Evolutionary conservation across 1,284 basidiomycete genomes (phyloP).

Genomic region (Cryptococcus jaspeensis): DNA sequence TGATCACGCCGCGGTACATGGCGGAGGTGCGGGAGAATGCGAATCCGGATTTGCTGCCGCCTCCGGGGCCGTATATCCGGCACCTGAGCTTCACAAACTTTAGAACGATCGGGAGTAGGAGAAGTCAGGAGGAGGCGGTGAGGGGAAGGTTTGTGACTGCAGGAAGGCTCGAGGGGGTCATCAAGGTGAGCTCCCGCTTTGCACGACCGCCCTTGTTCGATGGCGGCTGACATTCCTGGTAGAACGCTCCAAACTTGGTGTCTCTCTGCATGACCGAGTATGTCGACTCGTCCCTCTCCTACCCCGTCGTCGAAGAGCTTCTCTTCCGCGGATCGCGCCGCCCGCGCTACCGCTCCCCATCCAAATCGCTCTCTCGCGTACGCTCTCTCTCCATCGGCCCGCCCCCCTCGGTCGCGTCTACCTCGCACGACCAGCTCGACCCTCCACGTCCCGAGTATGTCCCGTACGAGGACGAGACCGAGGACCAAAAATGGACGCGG

Average conservation of each 20-base stretch:
- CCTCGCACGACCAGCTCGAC: constrained; percentile 29
- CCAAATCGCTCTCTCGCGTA: constrained; percentile 26
- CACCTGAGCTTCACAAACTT: constrained; percentile 43
- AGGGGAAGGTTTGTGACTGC: constrained; percentile 90
- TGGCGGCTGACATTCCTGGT: constrained; percentile 9
- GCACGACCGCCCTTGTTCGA: not conserved
- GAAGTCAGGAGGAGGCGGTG: constrained; percentile 85
- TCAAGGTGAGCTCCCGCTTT: constrained; percentile 63
- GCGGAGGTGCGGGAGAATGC: constrained; percentile 18
- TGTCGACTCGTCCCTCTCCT: constrained; percentile 85
- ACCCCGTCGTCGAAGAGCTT: constrained; percentile 77
- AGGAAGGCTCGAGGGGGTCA: constrained; percentile 72
- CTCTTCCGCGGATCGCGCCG: constrained; percentile 68
- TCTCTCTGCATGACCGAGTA: constrained; percentile 92
- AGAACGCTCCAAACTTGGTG: constrained; percentile 81
- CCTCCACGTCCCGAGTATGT: constrained; percentile 43
- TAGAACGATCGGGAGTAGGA: constrained; percentile 75
- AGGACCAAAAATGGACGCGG: constrained; percentile 65
- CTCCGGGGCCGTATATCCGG: constrained; percentile 46
- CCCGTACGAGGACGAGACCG: constrained; percentile 53
- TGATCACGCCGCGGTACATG: constrained; percentile 3
- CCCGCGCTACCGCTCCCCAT: constrained; percentile 25
- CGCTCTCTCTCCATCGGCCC: constrained; percentile 34
- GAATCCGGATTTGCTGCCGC: constrained; percentile 44
- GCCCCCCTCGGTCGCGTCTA: constrained; percentile 15